Evolutionary conservation across 108 stramenopile species (phyloP), one percentile per base, ranked within the genome.

Genomic region (Cyclotella cryptica): DNA sequence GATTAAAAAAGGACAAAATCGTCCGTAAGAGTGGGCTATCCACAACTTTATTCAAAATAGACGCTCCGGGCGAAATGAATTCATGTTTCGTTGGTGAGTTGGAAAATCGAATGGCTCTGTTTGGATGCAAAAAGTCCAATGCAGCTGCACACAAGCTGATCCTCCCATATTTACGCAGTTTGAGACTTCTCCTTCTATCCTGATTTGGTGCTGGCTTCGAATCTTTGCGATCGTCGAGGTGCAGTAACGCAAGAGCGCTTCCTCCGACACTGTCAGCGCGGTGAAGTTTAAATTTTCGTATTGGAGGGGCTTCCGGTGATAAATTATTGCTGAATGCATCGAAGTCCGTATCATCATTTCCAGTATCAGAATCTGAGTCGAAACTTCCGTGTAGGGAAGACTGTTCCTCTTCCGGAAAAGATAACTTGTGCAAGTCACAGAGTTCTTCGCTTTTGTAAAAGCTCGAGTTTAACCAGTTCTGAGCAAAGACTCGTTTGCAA

Each of bases 1-100:
- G 91, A 54, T 73, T 68, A 74, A 96, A 74, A 61, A 83, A 94
- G 15, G 79, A 75, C 22, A 96, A 88, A 26, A 92, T 86, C 13
- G 45, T 41, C 15, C 65, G 42, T 27, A 84, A 79, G 62, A 40
- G 42, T 39, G 65, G 44, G 26, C 74, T 63, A 7, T 59, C 60
- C 17, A 35, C 46, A n/a, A 83, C 72, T 43, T 47, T 13, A 30
- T 51, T 51, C 21, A 71, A 29, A 19, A 45, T 15, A 3, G 54
- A 61, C 35, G 43, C 44, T 18, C 65, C 64, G 22, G 62, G 47
- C 8, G 65, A 62, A 21, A 1, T 27, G 24, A 29, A 21, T 18
- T 22, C 40, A 21, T 69, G 60, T 49, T 76, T 83, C 4, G 44
- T 68, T 12, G 81, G 81, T 0, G 81, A 72, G 64, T 60, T 42